These are phyloP conservation scores for Penicillium aurantiogriseum DNA, from an alignment of 2,329 filamentous ascomycete genomes.

Conservation along the genomic window DNA sequence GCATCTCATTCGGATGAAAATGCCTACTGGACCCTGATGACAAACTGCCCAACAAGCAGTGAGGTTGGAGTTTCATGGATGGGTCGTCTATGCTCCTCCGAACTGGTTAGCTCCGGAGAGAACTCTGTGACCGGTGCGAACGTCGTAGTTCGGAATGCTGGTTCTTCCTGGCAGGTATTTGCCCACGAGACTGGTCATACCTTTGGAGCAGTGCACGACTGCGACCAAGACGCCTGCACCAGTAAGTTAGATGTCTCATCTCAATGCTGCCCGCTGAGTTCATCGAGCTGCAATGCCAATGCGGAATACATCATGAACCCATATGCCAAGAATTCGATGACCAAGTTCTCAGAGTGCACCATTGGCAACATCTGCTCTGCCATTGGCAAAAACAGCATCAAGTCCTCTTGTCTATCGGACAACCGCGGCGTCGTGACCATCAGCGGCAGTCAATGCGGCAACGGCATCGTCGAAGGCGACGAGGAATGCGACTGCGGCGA, in stretches of 20 bases:
- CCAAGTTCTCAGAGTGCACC: constrained; percentile 79
- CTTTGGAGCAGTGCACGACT: constrained; percentile 95
- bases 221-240: constrained; percentile 65
- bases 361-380: constrained; percentile 93
- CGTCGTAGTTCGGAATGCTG: constrained; percentile 77
- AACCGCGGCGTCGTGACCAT: constrained; percentile 82
- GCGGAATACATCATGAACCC: constrained; percentile 96
- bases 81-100: constrained; percentile 73
- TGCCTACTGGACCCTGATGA: constrained; percentile 90
- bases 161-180: constrained; percentile 91
- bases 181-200: constrained; percentile 93
- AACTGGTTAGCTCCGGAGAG: constrained; percentile 49
- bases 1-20: constrained; percentile 74
- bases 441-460: constrained; percentile 82
- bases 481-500: constrained; percentile 98
- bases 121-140: constrained; percentile 84
- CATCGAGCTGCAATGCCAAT: constrained; percentile 67
- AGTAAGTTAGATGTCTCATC: constrained; percentile 62
- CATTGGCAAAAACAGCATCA: constrained; percentile 72
- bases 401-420: constrained; percentile 73
- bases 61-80: constrained; percentile 93
- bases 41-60: constrained; percentile 73
- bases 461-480: constrained; percentile 90
- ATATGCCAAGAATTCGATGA: constrained; percentile 71
- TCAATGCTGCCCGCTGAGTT: constrained; percentile 77